These are phyloP conservation scores for Biscogniauxia marginata DNA, from an alignment of 2,329 filamentous ascomycete species.

Conservation along the genomic window DNA sequence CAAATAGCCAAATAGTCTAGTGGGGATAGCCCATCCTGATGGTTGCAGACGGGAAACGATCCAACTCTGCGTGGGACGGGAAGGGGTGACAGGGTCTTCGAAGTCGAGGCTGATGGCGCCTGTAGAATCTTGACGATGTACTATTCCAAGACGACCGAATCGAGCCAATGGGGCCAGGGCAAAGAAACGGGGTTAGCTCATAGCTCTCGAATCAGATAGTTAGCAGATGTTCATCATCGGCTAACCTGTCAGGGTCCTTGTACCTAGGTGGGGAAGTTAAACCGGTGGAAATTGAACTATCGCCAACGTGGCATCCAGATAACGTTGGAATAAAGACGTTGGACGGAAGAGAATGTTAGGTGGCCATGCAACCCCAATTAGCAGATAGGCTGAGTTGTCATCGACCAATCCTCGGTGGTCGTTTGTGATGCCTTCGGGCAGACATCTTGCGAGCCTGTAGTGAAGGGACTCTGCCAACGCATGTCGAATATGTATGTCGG, in stretches of 20 bases:
- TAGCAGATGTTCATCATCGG: constrained; percentile 26
- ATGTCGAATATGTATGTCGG: constrained; percentile 19
- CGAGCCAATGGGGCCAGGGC: constrained; percentile 24
- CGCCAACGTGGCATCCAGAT: constrained; percentile 36
- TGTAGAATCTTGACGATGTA: constrained; percentile 18
- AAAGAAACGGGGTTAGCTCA: constrained; percentile 13
- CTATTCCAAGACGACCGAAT: constrained; percentile 16
- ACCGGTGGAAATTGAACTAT: constrained; percentile 29
- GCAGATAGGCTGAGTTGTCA: constrained; percentile 32
- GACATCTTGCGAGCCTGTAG: constrained; percentile 28
- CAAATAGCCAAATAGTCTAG: constrained; percentile 31
- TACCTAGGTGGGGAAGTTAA: constrained; percentile 31
- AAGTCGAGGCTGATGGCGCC: constrained; percentile 30
- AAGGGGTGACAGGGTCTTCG: constrained; percentile 22
- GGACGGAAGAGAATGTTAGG: constrained; percentile 28
- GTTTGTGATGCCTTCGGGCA: constrained; percentile 29
- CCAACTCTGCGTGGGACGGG: constrained; percentile 27
- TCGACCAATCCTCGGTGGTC: constrained; percentile 26
- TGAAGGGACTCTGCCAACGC: constrained; percentile 18
- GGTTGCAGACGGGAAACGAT: constrained; percentile 33
- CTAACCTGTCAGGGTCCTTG: constrained; percentile 27
- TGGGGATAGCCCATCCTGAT: constrained; percentile 26
- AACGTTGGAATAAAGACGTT: constrained; percentile 29
- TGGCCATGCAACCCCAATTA: constrained; percentile 36
- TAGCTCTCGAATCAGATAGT: constrained; percentile 26